Evolutionary conservation across 2,329 filamentous ascomycete genomes (phyloP).

Genomic region (Byssochlamys sp.): DNA sequence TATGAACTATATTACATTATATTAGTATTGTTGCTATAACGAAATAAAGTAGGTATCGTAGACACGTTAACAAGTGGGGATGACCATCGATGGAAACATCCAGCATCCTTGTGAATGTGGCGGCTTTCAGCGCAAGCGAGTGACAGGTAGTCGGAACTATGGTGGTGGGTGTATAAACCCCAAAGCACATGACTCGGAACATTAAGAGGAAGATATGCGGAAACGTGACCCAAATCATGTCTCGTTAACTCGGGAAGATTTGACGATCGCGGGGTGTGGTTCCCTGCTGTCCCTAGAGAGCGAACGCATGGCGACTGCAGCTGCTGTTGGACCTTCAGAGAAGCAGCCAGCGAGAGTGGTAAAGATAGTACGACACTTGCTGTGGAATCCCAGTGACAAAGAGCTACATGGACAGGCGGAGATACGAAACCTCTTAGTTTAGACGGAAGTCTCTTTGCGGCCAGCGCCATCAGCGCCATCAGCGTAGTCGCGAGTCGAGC

Average conservation of each 20-base stretch:
- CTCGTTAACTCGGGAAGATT: background rate
- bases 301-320: background rate
- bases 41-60: background rate
- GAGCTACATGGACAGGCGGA: background rate
- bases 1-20: background rate
- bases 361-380: background rate
- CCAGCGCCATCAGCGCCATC: background rate
- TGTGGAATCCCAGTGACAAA: background rate
- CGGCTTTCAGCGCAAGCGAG: background rate
- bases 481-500: background rate
- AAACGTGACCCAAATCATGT: background rate
- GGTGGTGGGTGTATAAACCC: background rate
- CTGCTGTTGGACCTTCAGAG: background rate
- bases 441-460: background rate
- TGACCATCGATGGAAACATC: background rate
- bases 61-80: too few species aligned
- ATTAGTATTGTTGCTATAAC: background rate
- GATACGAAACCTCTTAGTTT: background rate
- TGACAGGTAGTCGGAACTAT: background rate
- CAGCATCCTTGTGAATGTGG: background rate
- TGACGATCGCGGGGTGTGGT: background rate
- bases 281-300: background rate
- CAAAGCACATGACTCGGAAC: background rate
- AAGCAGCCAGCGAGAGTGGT: background rate
- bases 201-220: background rate